Evolutionary conservation across 306 rosid genomes (phyloP).

Genomic region (Quercus bicolor): DNA sequence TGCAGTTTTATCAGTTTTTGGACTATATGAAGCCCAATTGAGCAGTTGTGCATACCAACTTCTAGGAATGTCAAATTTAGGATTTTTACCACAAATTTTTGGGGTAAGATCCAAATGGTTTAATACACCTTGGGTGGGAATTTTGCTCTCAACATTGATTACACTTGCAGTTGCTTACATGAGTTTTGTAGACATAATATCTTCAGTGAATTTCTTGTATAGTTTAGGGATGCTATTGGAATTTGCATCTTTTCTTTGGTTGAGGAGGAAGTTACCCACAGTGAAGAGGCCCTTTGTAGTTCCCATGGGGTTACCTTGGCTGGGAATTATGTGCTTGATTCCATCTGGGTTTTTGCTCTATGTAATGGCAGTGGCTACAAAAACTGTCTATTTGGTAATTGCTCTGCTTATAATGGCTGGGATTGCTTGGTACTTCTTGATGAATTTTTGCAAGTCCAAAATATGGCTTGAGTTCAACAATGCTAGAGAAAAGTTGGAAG

Average conservation of each 20-base stretch:
- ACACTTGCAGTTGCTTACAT: conserved; percentile 40
- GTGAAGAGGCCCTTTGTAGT: conserved; percentile 61
- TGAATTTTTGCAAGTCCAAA: conserved; percentile 30
- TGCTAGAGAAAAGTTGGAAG: conserved; percentile 14
- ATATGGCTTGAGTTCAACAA: conserved; percentile 23
- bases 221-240: conserved; percentile 92
- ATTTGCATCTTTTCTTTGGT: conserved; percentile 60
- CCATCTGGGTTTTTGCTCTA: conserved; percentile 61
- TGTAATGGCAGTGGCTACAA: conserved; percentile 59
- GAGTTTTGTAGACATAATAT: conserved; percentile 51
- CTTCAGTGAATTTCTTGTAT: conserved; percentile 73
- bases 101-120: conserved; percentile 58
- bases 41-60: conserved; percentile 74
- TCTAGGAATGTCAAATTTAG: conserved; percentile 77
- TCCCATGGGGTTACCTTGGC: conserved; percentile 44
- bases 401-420: conserved; percentile 31
- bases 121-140: conserved; percentile 82
- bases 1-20: conserved; percentile 57
- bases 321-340: conserved; percentile 59
- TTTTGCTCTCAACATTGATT: conserved; percentile 54
- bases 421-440: conserved; percentile 33
- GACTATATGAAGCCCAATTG: conserved; percentile 69
- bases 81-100: conserved; percentile 49
- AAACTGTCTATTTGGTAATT: conserved; percentile 41
- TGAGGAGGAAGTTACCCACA: conserved; percentile 49